Percentiles rank a stretch among this genome's conserved stretches.
phyloP scores from a whole-genome alignment of 495 filamentous ascomycete species.

The Cryomyces minteri region DNA sequence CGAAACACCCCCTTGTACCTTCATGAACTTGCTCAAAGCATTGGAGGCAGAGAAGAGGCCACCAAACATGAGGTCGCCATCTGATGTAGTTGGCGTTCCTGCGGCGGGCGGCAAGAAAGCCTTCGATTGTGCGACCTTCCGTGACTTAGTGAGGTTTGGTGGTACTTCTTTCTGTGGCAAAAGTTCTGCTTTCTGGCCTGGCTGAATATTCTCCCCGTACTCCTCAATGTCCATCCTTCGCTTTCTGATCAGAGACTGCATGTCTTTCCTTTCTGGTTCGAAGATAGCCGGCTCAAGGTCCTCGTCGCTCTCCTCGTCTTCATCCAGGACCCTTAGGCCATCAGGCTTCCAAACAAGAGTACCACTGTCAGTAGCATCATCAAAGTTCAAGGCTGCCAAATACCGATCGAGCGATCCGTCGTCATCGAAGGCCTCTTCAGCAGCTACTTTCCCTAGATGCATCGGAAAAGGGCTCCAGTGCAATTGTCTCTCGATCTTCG shows the following conservation, averaged over 20 bases:
- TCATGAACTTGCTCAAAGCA: slow-evolving; percentile 14
- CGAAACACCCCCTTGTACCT: slow-evolving; percentile 2
- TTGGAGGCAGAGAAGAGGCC: slow-evolving; percentile 12
- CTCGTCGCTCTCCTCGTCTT: slow-evolving; percentile 27
- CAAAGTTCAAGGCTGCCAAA: slow-evolving; percentile 5
- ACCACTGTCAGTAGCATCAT: slow-evolving; percentile 14
- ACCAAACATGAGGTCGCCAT: slow-evolving; percentile 13
- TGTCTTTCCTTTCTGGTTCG: slow-evolving; percentile 2
- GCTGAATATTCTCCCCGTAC: neutral
- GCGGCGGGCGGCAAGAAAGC: neutral
- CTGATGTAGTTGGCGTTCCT: neutral
- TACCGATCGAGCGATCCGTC: slow-evolving; percentile 14
- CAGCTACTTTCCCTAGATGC: slow-evolving; percentile 13
- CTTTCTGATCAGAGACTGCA: slow-evolving; percentile 14
- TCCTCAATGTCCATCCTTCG: slow-evolving; percentile 15
- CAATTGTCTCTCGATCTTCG: slow-evolving; percentile 24
- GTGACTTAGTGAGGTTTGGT: neutral
- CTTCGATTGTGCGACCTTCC: neutral
- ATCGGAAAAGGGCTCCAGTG: slow-evolving; percentile 22
- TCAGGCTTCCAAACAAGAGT: slow-evolving; percentile 30
- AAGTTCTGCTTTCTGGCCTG: neutral
- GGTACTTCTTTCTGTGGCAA: neutral
- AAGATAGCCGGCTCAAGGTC: slow-evolving; percentile 20
- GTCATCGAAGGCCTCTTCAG: slow-evolving; percentile 18
- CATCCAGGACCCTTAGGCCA: slow-evolving; percentile 31